These are phyloP conservation scores for Pythium sp. DNA, from an alignment of 352 stramenopile species.

Conservation along the genomic window DNA sequence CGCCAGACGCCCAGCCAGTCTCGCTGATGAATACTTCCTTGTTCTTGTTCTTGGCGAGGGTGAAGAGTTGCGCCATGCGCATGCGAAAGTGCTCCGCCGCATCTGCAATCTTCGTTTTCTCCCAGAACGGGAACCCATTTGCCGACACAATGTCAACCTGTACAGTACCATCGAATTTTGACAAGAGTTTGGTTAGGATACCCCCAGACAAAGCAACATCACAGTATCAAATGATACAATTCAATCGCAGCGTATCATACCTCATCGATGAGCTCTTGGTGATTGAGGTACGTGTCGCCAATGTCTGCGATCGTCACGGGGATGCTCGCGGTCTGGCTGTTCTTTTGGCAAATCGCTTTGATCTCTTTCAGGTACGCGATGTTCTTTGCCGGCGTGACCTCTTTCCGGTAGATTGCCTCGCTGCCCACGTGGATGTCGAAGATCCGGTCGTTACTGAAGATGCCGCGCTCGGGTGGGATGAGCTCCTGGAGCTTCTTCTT, in stretches of 20 bases:
- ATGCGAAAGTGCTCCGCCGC: conserved; percentile 39
- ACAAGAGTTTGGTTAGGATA: neutral
- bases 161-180: neutral
- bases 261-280: conserved; percentile 41
- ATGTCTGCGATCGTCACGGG: conserved; percentile 70
- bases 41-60: conserved; percentile 21
- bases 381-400: conserved; percentile 41
- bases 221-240: neutral
- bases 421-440: conserved; percentile 64
- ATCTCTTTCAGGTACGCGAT: conserved; percentile 43
- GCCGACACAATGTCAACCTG: conserved; percentile 54
- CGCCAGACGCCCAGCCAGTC: conserved; percentile 60
- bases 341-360: conserved; percentile 27
- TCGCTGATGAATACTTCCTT: conserved; percentile 65
- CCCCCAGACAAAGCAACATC: neutral
- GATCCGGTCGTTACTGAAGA: conserved; percentile 30
- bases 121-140: conserved; percentile 75
- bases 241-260: conserved; percentile 7
- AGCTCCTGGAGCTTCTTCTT: conserved; percentile 34
- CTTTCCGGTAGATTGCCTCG: conserved; percentile 61
- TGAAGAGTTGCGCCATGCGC: conserved; percentile 40
- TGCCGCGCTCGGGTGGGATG: conserved; percentile 9
- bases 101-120: conserved; percentile 32
- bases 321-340: conserved; percentile 23
- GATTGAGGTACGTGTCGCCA: conserved; percentile 49